Conservation (phyloP, 2,329 filamentous ascomycete species). For the Claviceps sp. region DNA sequence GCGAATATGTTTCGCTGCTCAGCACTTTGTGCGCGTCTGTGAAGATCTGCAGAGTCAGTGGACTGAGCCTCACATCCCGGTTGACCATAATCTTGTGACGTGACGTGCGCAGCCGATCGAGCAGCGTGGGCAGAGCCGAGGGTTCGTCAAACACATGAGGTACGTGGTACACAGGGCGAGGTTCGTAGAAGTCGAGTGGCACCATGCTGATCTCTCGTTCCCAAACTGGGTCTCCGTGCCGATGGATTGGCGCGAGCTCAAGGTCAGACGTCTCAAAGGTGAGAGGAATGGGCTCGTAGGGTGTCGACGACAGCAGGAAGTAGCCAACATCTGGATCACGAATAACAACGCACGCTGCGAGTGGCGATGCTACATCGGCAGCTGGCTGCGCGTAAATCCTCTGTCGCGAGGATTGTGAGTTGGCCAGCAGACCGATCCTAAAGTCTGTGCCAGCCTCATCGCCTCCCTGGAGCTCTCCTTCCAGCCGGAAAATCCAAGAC, state of each 20-base stretch:
- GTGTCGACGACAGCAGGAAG: constrained; percentile 46
- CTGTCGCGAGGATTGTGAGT: constrained; percentile 44
- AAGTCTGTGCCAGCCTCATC: constrained; percentile 47
- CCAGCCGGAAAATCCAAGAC: constrained; percentile 51
- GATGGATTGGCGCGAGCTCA: constrained; percentile 27
- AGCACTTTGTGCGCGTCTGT: constrained; percentile 61
- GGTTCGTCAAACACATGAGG: constrained; percentile 45
- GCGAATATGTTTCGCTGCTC: constrained; percentile 52
- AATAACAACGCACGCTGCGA: constrained; percentile 41
- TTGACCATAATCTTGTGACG: constrained; percentile 48
- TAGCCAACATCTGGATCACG: constrained; percentile 51
- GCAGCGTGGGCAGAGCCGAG: constrained; percentile 41
- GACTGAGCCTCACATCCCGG: constrained; percentile 56
- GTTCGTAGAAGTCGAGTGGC: constrained; percentile 42
- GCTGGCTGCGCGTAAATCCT: constrained; percentile 41
- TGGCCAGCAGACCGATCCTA: constrained; percentile 45
- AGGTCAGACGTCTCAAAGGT: constrained; percentile 46
- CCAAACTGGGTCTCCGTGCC: constrained; percentile 29
- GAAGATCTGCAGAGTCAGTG: constrained; percentile 57
- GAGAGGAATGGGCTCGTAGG: constrained; percentile 43
- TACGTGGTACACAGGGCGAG: constrained; percentile 53
- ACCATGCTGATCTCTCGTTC: constrained; percentile 28
- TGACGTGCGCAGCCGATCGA: constrained; percentile 44
- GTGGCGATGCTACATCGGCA: constrained; percentile 30
- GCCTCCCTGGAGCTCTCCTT: constrained; percentile 44